Conservation (phyloP, 148 eudicot genomes). For the Agrostemma githago region DNA sequence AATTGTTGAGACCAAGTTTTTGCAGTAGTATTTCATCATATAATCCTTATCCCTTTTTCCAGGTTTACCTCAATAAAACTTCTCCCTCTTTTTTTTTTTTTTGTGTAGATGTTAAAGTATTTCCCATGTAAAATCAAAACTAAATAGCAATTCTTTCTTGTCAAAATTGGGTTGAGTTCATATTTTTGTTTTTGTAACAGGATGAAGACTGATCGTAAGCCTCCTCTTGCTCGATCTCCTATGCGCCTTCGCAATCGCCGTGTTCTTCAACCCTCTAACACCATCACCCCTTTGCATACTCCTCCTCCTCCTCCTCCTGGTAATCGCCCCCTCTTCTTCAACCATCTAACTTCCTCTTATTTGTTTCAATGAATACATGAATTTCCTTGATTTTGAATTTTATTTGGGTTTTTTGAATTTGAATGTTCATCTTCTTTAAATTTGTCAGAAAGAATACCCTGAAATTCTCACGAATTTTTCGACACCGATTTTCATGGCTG, state of each 20-base stretch:
- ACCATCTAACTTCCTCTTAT: no score
- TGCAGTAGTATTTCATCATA: constrained; percentile 12
- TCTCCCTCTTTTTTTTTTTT: background rate
- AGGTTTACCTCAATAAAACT: background rate
- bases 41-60: background rate
- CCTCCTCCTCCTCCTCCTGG: constrained; percentile 48
- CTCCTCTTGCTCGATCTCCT: constrained; percentile 67
- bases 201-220: constrained; percentile 64
- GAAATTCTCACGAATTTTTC: no score
- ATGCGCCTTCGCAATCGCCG: constrained; percentile 59
- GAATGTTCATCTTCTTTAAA: no score
- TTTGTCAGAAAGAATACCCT: background rate
- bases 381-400: background rate
- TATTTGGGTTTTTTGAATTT: background rate
- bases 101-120: no score
- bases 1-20: constrained; percentile 5
- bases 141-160: background rate
- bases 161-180: constrained; percentile 5
- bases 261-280: constrained; percentile 38
- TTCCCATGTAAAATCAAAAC: background rate
- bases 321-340: no score
- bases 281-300: constrained; percentile 32
- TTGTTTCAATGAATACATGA: background rate
- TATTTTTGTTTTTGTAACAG: constrained; percentile 17
- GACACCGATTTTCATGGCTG: no score